Evolutionary conservation across 345 rosid species (phyloP).

Genomic region (Dipteronia dyeriana): DNA sequence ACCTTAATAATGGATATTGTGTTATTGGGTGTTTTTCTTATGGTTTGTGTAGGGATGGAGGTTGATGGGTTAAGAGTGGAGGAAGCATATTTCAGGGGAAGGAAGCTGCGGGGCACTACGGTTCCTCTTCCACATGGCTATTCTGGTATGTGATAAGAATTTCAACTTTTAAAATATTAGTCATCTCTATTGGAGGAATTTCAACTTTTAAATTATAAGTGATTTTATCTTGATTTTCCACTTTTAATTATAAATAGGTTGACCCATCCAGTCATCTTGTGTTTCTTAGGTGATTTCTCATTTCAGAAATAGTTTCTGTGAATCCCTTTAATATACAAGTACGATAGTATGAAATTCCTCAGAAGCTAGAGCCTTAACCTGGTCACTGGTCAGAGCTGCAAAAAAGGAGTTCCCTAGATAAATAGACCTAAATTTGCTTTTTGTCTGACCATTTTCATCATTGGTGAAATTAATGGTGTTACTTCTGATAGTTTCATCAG

Average conservation of each 20-base stretch:
- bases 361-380: background rate
- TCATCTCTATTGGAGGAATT: no score
- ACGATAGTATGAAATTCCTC: background rate
- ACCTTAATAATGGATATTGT: background rate
- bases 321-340: background rate
- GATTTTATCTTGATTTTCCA: no score
- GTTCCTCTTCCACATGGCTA: constrained; percentile 65
- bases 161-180: no score
- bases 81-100: constrained; percentile 90
- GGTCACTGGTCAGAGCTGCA: background rate
- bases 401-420: background rate
- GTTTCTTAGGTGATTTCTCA: no score
- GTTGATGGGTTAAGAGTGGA: constrained; percentile 60
- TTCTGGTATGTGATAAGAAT: constrained; percentile 48
- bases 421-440: background rate
- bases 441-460: background rate
- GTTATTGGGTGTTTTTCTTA: background rate
- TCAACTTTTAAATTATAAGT: no score
- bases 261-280: no score
- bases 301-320: background rate
- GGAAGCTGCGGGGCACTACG: constrained; percentile 73
- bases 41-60: constrained; percentile 43
- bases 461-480: background rate
- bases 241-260: no score
- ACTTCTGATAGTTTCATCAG: background rate